Evolutionary conservation across 163 green algal genomes (phyloP), one percentile per base, ranked within the genome.

Genomic region (Trebouxia gelatinosa): DNA sequence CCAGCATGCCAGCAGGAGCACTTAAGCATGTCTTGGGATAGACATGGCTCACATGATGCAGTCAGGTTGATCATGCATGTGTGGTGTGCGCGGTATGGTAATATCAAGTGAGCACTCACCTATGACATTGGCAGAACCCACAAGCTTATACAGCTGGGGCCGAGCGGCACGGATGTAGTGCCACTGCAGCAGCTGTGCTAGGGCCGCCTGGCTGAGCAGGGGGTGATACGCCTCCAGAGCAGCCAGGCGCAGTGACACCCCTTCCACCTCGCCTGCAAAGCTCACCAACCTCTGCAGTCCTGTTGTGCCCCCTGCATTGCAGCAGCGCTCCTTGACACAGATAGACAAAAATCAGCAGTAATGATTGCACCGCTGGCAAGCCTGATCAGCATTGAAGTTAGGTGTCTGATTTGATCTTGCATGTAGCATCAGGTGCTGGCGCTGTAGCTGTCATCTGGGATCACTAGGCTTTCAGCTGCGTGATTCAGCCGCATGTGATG

Each of bases 101-200:
- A 23, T 37, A 28, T 1, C 58, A 3, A 37, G 58, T 38, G 58
- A 28, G 16, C 26, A 48, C 70, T 43, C 43, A 83, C 81, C 93
- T 66, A 97, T 86, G 31, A 96, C 84, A 77, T 92, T 89, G 37
- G 93, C 84, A 1, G 88, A 90, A 26, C 90, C 92, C 37, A 96
- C 61, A 26, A 95, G 74, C 80, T 94, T 91, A 71, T 88, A 74
- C n/a, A 95, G 75, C 83, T 95, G 83, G 6, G 84, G 83, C 71
- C 95, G 77, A 6, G 84, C 82, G 5, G 84, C 80, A 21, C 84
- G 79, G 31, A 89, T 82, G 85, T 97, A 97, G 81, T 96, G 92
- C 32, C 82, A 81, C 50, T 85, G 81, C 37, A 93, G 61, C 62
- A 90, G 81, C 85, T 92, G 83, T 35, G 59, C 67, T 64, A 97